phyloP scores from a whole-genome alignment of 345 rosid genomes.

The Pseudoturritis turrita region DNA sequence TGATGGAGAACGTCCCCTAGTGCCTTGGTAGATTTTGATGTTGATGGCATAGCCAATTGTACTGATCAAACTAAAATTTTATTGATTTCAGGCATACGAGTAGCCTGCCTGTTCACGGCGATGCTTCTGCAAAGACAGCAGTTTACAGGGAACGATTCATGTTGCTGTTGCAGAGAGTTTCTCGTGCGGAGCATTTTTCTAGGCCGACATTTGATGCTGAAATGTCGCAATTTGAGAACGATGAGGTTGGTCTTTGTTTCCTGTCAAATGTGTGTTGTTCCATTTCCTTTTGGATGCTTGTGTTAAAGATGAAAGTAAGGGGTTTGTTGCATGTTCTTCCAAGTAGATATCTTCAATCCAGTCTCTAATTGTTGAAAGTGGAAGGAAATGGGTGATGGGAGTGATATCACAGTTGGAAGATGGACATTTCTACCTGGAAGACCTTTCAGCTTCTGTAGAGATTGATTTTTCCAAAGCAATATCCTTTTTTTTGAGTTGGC shows the following conservation, averaged over 20 bases:
- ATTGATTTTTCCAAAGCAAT: slow-evolving; percentile 83
- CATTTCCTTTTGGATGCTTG: background rate
- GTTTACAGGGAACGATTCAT: slow-evolving; percentile 74
- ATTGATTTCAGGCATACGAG: slow-evolving; percentile 47
- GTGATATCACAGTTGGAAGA: slow-evolving; percentile 95
- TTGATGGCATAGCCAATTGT: no score
- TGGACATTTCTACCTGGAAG: slow-evolving; percentile 91
- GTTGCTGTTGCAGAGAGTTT: slow-evolving; percentile 71
- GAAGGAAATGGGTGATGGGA: slow-evolving; percentile 95
- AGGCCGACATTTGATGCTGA: slow-evolving; percentile 71
- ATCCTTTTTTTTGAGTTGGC: slow-evolving; percentile 52
- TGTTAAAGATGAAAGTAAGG: background rate
- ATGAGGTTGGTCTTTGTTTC: slow-evolving; percentile 48
- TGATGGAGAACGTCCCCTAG: no score
- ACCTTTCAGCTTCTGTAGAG: slow-evolving; percentile 91
- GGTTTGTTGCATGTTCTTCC: background rate
- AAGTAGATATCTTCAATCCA: slow-evolving; percentile 78
- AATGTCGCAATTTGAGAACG: slow-evolving; percentile 50
- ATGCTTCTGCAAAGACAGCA: slow-evolving; percentile 66
- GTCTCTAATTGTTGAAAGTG: slow-evolving; percentile 66
- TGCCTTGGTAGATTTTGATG: no score
- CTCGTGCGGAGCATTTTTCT: slow-evolving; percentile 73
- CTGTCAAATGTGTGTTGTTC: background rate
- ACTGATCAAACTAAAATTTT: no score
- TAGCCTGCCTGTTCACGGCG: slow-evolving; percentile 64